Evolutionary conservation across 495 filamentous ascomycete genomes (phyloP).

Genomic region (Aspergillus sparsus): DNA sequence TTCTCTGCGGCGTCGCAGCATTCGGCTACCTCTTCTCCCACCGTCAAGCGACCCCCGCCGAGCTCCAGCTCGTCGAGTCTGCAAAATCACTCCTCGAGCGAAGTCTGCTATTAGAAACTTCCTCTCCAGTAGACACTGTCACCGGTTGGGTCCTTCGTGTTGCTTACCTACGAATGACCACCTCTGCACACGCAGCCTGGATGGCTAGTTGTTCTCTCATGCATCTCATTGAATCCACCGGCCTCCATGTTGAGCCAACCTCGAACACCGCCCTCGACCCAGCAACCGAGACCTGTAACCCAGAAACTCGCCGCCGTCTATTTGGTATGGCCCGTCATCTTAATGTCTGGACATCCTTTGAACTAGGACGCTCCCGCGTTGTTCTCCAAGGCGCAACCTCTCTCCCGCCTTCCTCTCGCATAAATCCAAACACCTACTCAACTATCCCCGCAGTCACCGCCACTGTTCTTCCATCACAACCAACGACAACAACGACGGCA

Average conservation of each 20-base stretch:
- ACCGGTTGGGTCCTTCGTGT: conserved; percentile 55
- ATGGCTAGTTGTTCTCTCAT: conserved; percentile 57
- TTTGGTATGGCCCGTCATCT: conserved; percentile 53
- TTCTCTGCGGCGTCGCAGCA: conserved; percentile 51
- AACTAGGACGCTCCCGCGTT: conserved; percentile 54
- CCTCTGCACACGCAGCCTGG: conserved; percentile 54
- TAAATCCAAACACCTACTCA: conserved; percentile 18
- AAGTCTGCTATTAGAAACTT: conserved; percentile 31
- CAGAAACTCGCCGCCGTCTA: conserved; percentile 45
- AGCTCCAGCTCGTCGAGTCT: conserved; percentile 41
- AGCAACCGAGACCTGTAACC: conserved; percentile 27
- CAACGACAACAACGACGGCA: too few species aligned
- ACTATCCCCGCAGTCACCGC: too few species aligned
- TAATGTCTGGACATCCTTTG: conserved; percentile 55
- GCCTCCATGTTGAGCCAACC: conserved; percentile 49
- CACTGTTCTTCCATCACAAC: too few species aligned
- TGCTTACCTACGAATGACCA: conserved; percentile 54
- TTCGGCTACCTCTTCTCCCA: conserved; percentile 51
- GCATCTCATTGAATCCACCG: conserved; percentile 56
- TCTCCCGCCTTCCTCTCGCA: conserved; percentile 26
- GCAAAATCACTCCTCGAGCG: conserved; percentile 50
- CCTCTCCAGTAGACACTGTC: conserved; percentile 42
- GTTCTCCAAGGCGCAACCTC: conserved; percentile 45
- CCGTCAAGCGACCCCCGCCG: conserved; percentile 31
- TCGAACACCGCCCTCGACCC: conserved; percentile 22